Evolutionary conservation across 2,329 filamentous ascomycete species (phyloP).

Genomic region (Aspergillus proliferans): DNA sequence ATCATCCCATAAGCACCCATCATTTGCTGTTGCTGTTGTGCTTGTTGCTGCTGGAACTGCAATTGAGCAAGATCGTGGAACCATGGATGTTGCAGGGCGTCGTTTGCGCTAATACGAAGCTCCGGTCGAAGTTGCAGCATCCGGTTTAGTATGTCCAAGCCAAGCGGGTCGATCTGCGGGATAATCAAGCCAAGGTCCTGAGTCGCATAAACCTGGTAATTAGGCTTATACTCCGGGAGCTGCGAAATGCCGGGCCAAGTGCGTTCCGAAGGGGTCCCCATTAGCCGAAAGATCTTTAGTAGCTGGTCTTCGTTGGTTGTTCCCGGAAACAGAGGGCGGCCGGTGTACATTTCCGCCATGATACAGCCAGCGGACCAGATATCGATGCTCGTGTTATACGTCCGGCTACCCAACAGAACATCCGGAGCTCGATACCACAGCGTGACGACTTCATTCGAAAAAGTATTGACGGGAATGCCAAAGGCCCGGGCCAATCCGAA

Average conservation of each 20-base stretch:
- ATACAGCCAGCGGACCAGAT: constrained; percentile 99
- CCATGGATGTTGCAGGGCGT: constrained; percentile 87
- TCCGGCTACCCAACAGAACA: constrained; percentile 84
- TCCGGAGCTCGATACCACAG: constrained; percentile 97
- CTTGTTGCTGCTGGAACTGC: constrained; percentile 45
- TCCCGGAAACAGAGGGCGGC: constrained; percentile 87
- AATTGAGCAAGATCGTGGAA: constrained; percentile 63
- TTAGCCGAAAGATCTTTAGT: constrained; percentile 93
- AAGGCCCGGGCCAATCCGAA: constrained; percentile 93
- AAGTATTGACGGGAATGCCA: constrained; percentile 95
- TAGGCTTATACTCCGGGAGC: constrained; percentile 96
- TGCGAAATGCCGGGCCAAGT: constrained; percentile 93
- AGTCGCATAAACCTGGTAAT: constrained; percentile 88
- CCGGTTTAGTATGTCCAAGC: constrained; percentile 77
- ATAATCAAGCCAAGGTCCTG: constrained; percentile 83
- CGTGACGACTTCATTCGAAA: constrained; percentile 96
- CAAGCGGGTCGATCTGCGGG: constrained; percentile 79
- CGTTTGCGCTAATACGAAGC: constrained; percentile 78
- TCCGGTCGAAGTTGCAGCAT: constrained; percentile 94
- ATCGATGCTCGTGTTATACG: constrained; percentile 99
- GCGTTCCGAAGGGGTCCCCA: constrained; percentile 94
- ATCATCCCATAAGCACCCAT: constrained; percentile 34
- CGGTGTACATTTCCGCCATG: constrained; percentile 99
- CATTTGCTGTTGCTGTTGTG: constrained; percentile 33
- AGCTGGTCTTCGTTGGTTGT: constrained; percentile 98